A percentile compares a stretch with the other conserved stretches of the same genome.
These are phyloP conservation scores for Citropsis articulata DNA, from an alignment of 345 rosid species.

Conservation along the genomic window DNA sequence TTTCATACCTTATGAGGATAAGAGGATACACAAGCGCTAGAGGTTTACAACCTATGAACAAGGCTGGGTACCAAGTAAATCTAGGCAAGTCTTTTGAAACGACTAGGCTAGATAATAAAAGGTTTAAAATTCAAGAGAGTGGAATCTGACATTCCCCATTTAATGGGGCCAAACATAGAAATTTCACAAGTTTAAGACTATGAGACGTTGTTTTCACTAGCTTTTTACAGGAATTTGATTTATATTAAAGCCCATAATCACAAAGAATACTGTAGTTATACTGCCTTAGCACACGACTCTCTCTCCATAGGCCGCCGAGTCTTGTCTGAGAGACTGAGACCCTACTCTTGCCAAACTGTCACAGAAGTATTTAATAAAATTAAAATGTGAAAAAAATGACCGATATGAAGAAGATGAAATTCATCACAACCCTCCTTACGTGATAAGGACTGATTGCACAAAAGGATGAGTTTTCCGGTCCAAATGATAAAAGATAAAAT, in stretches of 20 bases:
- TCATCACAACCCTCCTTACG: background rate
- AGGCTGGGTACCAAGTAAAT: background rate
- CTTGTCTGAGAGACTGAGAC: background rate
- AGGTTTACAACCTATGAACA: background rate
- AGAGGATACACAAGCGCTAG: background rate
- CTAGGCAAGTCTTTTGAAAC: background rate
- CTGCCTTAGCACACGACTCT: background rate
- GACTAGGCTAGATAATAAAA: background rate
- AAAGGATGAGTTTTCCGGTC: too few species aligned
- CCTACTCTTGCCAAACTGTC: background rate
- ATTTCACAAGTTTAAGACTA: background rate
- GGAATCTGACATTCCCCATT: background rate
- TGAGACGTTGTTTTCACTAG: slow-evolving; percentile 16
- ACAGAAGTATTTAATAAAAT: background rate
- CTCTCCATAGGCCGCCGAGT: background rate
- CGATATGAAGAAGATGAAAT: background rate
- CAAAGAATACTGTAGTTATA: background rate
- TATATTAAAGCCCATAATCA: background rate
- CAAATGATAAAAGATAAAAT: too few species aligned
- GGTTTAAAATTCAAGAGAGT: background rate
- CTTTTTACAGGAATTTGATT: slow-evolving; percentile 4
- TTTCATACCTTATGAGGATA: background rate
- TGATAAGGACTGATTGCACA: too few species aligned
- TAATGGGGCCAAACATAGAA: background rate
- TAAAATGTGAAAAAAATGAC: background rate